A percentile compares a stretch with the other conserved stretches of the same genome.
Conservation (phyloP, 1,284 basidiomycete genomes). For the Pyrrhoderma noxium region DNA sequence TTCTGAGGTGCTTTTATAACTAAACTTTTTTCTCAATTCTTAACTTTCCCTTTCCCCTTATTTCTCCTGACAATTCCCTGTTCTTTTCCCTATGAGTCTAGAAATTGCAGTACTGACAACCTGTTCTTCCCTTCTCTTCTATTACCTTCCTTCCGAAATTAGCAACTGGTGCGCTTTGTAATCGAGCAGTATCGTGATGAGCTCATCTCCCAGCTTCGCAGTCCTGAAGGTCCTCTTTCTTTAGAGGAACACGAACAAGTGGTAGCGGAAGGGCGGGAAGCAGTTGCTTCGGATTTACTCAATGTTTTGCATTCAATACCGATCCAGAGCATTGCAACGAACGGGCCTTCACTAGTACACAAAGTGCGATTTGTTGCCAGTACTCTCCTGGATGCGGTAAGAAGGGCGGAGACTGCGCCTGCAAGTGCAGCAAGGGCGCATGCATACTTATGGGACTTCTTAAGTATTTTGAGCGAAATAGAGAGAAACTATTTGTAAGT, state of each 20-base stretch:
- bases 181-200: conserved; percentile 85
- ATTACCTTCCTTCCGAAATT: background rate
- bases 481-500: conserved; percentile 78
- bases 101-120: too few relatives aligned
- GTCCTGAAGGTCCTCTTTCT: conserved; percentile 38
- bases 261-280: conserved; percentile 63
- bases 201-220: conserved; percentile 59
- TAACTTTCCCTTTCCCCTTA: too few relatives aligned
- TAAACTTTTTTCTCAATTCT: too few relatives aligned
- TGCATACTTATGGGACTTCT: conserved; percentile 82
- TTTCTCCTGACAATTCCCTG: too few relatives aligned
- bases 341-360: conserved; percentile 74
- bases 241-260: conserved; percentile 38
- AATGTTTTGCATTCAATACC: conserved; percentile 83
- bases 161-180: conserved; percentile 88
- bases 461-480: conserved; percentile 82
- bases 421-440: conserved; percentile 71
- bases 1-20: too few relatives aligned
- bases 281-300: conserved; percentile 72
- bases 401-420: conserved; percentile 69
- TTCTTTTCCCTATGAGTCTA: background rate
- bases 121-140: too few relatives aligned
- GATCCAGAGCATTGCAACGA: conserved; percentile 85
- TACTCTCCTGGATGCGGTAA: conserved; percentile 78
- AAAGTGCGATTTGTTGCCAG: conserved; percentile 88